Percentiles rank a stretch among this genome's conserved stretches.
Conservation (phyloP, 1,284 basidiomycete genomes). For the Apiotrichum sp. region DNA sequence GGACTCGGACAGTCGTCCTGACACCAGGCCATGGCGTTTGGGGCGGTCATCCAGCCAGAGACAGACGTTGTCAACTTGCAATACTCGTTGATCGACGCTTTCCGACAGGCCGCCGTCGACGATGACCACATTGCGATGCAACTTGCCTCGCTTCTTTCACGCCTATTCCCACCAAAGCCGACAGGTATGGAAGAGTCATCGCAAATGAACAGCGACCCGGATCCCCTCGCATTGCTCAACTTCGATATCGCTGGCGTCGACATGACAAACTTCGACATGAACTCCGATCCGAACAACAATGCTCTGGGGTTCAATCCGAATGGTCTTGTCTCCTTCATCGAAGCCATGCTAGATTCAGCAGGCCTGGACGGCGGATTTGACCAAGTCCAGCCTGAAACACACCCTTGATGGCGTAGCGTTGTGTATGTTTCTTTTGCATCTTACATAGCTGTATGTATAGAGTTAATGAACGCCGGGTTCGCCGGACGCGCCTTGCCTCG, state of each 20-base stretch:
- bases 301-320: constrained; percentile 3
- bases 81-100: neutral
- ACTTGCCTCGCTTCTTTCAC: constrained; percentile 6
- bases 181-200: neutral
- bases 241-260: constrained; percentile 4
- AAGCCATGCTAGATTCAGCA: constrained; percentile 6
- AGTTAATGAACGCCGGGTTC: too few species aligned
- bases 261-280: neutral
- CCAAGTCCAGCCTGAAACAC: too few species aligned
- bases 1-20: too few species aligned
- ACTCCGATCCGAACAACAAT: neutral
- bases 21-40: constrained; percentile 4
- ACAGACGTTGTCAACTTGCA: constrained; percentile 2
- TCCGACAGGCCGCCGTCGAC: constrained; percentile 6
- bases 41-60: constrained; percentile 1
- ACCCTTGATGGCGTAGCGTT: too few species aligned
- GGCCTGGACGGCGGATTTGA: too few species aligned
- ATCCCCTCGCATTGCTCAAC: constrained; percentile 4
- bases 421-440: too few species aligned
- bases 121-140: constrained; percentile 5
- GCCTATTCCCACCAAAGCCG: neutral
- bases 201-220: neutral
- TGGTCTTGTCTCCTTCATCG: constrained; percentile 8
- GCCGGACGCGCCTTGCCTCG: too few species aligned
- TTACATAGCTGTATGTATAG: too few species aligned